These are phyloP conservation scores for Tubosaeta brunneosetosa DNA, from an alignment of 768 basidiomycete genomes.

Conservation along the genomic window DNA sequence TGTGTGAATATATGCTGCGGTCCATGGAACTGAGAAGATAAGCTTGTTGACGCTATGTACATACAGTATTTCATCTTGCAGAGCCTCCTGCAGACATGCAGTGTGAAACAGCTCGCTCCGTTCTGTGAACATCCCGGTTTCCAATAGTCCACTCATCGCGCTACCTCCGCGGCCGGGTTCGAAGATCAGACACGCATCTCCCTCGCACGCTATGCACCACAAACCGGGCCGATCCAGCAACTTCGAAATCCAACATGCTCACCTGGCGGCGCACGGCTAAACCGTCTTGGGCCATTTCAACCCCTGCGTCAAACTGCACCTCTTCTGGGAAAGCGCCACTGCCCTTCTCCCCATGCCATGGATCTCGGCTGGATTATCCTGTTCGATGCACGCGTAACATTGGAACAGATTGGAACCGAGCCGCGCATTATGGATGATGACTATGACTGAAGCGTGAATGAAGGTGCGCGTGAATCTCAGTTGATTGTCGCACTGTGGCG, in stretches of 20 bases:
- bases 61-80: too few relatives aligned
- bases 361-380: conserved; percentile 28
- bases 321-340: conserved; percentile 31
- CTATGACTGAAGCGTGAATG: conserved; percentile 28
- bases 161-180: conserved; percentile 22
- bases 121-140: conserved; percentile 22
- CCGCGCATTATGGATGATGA: conserved; percentile 47
- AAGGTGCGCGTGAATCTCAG: too few relatives aligned
- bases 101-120: not conserved
- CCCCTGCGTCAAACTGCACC: conserved; percentile 20
- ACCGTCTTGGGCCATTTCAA: conserved; percentile 24
- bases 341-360: conserved; percentile 23
- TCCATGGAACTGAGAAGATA: too few relatives aligned
- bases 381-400: conserved; percentile 35
- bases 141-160: conserved; percentile 39
- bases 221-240: conserved; percentile 16
- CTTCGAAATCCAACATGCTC: not conserved
- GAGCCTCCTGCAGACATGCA: too few relatives aligned
- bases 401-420: conserved; percentile 55
- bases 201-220: conserved; percentile 29
- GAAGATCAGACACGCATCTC: conserved; percentile 28
- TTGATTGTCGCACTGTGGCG: too few relatives aligned
- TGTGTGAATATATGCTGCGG: too few relatives aligned
- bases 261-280: not conserved
- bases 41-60: too few relatives aligned